Evolutionary conservation across 2,329 filamentous ascomycete species (phyloP).

Genomic region (Exophiala lecanii-corni): DNA sequence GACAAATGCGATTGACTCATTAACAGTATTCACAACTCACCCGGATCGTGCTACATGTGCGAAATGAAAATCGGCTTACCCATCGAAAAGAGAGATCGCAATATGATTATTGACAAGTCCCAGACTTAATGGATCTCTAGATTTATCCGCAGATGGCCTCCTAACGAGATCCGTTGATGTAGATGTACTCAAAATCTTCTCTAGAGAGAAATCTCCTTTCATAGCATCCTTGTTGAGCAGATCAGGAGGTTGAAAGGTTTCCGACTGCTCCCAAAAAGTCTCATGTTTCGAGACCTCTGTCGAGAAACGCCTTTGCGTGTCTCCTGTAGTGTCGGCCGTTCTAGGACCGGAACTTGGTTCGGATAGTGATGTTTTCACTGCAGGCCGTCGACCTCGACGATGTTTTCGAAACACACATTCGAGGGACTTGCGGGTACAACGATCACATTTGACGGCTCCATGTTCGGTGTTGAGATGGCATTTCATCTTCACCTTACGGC

Average conservation of each 20-base stretch:
- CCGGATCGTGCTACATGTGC: background rate
- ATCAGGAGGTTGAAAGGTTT: constrained; percentile 27
- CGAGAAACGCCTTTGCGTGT: background rate
- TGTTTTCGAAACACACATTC: constrained; percentile 38
- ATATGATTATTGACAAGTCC: constrained; percentile 28
- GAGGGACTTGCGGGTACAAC: constrained; percentile 36
- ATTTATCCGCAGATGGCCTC: background rate
- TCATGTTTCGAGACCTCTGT: background rate
- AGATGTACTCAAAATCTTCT: constrained; percentile 4
- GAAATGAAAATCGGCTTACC: constrained; percentile 17
- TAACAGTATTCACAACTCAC: too few relatives aligned
- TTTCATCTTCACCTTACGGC: constrained; percentile 39
- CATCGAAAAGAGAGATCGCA: constrained; percentile 31
- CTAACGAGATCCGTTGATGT: background rate
- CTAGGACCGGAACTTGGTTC: background rate
- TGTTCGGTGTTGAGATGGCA: constrained; percentile 28
- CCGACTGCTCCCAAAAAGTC: background rate
- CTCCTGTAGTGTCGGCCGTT: background rate
- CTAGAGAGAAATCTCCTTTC: constrained; percentile 5
- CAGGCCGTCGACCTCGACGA: constrained; percentile 38
- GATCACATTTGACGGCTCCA: constrained; percentile 31
- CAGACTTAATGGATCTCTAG: constrained; percentile 29
- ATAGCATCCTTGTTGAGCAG: constrained; percentile 35
- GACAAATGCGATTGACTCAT: too few relatives aligned
- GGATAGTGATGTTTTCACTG: constrained; percentile 27